These are phyloP conservation scores for Pseudogymnoascus sp. DNA, from an alignment of 2,329 filamentous ascomycete species.

Conservation along the genomic window DNA sequence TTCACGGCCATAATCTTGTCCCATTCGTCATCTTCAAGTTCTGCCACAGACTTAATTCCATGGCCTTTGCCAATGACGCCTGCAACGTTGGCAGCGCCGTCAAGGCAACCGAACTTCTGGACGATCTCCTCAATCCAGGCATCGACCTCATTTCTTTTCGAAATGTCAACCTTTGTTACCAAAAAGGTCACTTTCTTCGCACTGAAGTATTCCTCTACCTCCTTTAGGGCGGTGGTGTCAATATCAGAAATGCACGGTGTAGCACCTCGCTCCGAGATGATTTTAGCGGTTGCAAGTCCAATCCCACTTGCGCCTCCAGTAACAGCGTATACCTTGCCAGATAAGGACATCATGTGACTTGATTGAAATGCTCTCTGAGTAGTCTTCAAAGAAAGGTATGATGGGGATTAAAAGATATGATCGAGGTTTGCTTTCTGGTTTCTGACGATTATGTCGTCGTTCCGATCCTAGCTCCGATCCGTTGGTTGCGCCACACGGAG, in stretches of 20 bases:
- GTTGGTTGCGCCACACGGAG: too few relatives aligned
- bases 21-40: constrained; percentile 37
- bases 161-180: constrained; percentile 31
- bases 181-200: constrained; percentile 20
- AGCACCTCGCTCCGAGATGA: constrained; percentile 21
- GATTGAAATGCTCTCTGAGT: too few relatives aligned
- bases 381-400: too few relatives aligned
- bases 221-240: constrained; percentile 17
- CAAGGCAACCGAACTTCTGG: constrained; percentile 30
- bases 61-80: constrained; percentile 30
- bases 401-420: too few relatives aligned
- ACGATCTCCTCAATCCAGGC: constrained; percentile 33
- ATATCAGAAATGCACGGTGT: constrained; percentile 24
- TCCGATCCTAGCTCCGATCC: too few relatives aligned
- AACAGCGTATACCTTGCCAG: constrained; percentile 59
- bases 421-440: too few relatives aligned
- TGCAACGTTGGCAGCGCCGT: constrained; percentile 36
- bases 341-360: constrained; percentile 12
- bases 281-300: constrained; percentile 63
- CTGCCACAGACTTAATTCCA: constrained; percentile 24
- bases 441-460: too few relatives aligned
- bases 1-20: constrained; percentile 38
- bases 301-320: constrained; percentile 73
- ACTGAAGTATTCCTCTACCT: not conserved
- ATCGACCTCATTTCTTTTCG: constrained; percentile 27